Evolutionary conservation across 495 filamentous ascomycete species (phyloP), one percentile per base, ranked within the genome.

Genomic region (Thermothielavioides terrestris): DNA sequence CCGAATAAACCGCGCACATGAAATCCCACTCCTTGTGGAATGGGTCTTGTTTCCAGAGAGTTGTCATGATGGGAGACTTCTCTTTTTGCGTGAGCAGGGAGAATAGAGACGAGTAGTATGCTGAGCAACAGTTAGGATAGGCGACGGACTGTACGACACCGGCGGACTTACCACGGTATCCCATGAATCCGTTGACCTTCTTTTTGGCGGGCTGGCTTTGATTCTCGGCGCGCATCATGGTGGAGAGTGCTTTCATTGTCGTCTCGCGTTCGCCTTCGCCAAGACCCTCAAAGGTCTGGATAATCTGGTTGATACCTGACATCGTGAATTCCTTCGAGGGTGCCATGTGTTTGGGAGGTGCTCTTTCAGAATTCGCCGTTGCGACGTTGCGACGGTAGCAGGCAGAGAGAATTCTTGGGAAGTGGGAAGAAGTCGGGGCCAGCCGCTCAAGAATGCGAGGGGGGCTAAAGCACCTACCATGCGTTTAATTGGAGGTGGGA

Each of bases 11-110:
- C 10, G 52, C 51, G 21, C 53, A 61, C 58, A 61, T 50, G 45
- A 61, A 57, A 41, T 63, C 47, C 55, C 56, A 61, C 18, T 61
- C 61, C n/a, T 57, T 53, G 32, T 61, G 58, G 28, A 57, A 55
- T 1, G 53, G 46, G 17, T 59, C 56, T 22, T 54, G 39, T 36
- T 52, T 50, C 61, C 55, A 61, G 3, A 57, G 58, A 11, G 35
- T 42, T 11, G 58, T 59, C 32, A 63, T 48, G 22, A 62, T 32
- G 14, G 44, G 44, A 9, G 44, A 46, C n/a, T 46, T 46, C 30
- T 49, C 50, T 31, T 53, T 48, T 22, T 53, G 50, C 1, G 50
- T 45, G 22, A 53, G 42, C 30, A 41, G 50, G 11, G 36, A 46
- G 42, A 52, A 52, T 18, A 52, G 37, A 15, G 42, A 42, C 15